Conservation (phyloP, 2,329 filamentous ascomycete genomes). For the Colletotrichum shisoi region DNA sequence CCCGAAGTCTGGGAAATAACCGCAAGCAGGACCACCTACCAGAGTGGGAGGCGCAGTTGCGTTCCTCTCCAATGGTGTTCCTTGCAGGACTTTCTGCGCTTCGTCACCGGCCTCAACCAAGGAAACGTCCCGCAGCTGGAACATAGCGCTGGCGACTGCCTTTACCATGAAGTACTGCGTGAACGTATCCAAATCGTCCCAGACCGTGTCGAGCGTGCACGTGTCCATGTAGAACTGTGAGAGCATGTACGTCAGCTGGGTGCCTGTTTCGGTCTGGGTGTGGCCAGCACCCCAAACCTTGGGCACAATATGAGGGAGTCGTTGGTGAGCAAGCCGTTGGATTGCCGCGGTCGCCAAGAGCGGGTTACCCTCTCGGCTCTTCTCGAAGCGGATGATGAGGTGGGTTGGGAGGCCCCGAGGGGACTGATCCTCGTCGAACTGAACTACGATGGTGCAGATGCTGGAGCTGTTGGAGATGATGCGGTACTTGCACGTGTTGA, state of each 20-base stretch:
- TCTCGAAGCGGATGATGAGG: constrained; percentile 13
- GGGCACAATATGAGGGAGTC: constrained; percentile 10
- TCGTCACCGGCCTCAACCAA: background rate
- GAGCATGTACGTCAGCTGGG: constrained; percentile 13
- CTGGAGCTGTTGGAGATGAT: constrained; percentile 1
- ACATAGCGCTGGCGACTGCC: background rate
- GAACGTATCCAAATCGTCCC: background rate
- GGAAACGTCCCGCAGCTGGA: background rate
- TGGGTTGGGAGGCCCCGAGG: background rate
- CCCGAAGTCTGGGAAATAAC: background rate
- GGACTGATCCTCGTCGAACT: constrained; percentile 11
- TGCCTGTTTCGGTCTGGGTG: background rate
- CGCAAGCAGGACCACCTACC: background rate
- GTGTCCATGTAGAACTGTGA: constrained; percentile 7
- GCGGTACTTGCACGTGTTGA: background rate
- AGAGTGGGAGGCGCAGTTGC: background rate
- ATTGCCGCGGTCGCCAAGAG: constrained; percentile 10
- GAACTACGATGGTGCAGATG: constrained; percentile 2
- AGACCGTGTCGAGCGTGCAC: background rate
- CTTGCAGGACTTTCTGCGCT: background rate
- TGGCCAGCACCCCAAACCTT: constrained; percentile 25
- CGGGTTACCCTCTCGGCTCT: background rate
- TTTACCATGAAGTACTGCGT: background rate
- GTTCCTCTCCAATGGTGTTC: background rate
- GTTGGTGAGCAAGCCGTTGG: constrained; percentile 15